Evolutionary conservation across 257 asterid species (phyloP), one percentile per base, ranked within the genome.

Genomic region (Linaria vulgaris): DNA sequence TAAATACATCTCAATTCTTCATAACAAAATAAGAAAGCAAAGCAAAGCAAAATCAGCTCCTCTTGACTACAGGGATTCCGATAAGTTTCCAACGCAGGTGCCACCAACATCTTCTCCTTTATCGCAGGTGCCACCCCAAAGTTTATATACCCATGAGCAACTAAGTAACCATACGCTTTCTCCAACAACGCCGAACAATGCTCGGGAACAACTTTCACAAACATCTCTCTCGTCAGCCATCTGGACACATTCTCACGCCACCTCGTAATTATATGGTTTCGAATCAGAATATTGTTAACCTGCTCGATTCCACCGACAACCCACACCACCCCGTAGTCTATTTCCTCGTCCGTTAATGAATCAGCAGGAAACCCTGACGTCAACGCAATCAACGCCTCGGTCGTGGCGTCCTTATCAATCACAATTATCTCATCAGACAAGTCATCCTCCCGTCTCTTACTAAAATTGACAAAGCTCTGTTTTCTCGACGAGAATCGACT

Each of bases 351-450:
- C 3, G 96, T 92, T 3, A 92, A 83, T 6, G 88, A 83, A 76
- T 92, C 99, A 12, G 95, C 97, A 2, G 99, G 99, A 69, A 92
- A 92, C 1, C 99, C 97, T 3, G 95, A 85, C 1, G 94, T 80
- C 53, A 92, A 78, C 4, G 99, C 99, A 58, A 81, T 87, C 76
- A 85, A 79, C 1, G 99, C 99, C 81, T 92, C 97, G 1, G 89
- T 72, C 0, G 96, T 89, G 43, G 97, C 95, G 44, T 87, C 96
- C 72, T 81, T 87, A 38, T n/a, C n/a, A n/a, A n/a, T n/a, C n/a
- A n/a, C n/a, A n/a, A n/a, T n/a, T n/a, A n/a, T n/a, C n/a, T n/a
- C n/a, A n/a, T n/a, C n/a, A n/a, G n/a, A n/a, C n/a, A n/a, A n/a
- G n/a, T n/a, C n/a, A n/a, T n/a, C n/a, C n/a, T n/a, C n/a, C n/a